Base-by-base conservation (phyloP, 306 rosid genomes). In the Cucurbita argyrosperma region DNA sequence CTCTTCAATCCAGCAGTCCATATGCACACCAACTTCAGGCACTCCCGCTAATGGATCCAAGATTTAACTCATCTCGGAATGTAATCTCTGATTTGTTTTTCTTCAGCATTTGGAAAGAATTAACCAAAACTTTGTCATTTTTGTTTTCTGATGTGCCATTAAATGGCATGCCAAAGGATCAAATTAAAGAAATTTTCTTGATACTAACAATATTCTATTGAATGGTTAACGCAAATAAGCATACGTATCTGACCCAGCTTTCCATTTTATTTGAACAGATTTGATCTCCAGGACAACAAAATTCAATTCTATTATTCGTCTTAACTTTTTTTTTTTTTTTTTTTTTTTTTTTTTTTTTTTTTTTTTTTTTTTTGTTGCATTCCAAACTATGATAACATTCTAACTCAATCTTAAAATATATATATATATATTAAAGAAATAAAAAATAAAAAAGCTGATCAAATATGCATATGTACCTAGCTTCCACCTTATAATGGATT, bases 21-120 rank as follows among this genome's bases (percentile, higher is more conserved):
- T 69, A 81, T 42, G 71, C 88, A 18, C 45, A 83, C 77, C 75
- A 88, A 94, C 63, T 84, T 85, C 64, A 89, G 94, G 35, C 76
- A 77, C 71, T 76, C 77, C 43, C 56, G 82, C 8, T 67, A 21
- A 67, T 47, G 72, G 38, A 26, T 26, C 26, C 26, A 26, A 26
- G 26, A 26, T 26, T 26, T 26, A 26, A 26, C 26, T 26, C n/a
- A n/a, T n/a, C n/a, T n/a, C n/a, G n/a, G n/a, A n/a, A n/a, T n/a
- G n/a, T n/a, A n/a, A n/a, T n/a, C n/a, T n/a, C n/a, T n/a, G n/a
- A n/a, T n/a, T n/a, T n/a, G n/a, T n/a, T n/a, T n/a, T n/a, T n/a
- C n/a, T n/a, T n/a, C n/a, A n/a, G n/a, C n/a, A n/a, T n/a, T n/a
- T n/a, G n/a, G n/a, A n/a, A n/a, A n/a, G n/a, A n/a, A n/a, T 26